Conservation (phyloP, 2,329 filamentous ascomycete genomes). For the Trichoderma sp. region DNA sequence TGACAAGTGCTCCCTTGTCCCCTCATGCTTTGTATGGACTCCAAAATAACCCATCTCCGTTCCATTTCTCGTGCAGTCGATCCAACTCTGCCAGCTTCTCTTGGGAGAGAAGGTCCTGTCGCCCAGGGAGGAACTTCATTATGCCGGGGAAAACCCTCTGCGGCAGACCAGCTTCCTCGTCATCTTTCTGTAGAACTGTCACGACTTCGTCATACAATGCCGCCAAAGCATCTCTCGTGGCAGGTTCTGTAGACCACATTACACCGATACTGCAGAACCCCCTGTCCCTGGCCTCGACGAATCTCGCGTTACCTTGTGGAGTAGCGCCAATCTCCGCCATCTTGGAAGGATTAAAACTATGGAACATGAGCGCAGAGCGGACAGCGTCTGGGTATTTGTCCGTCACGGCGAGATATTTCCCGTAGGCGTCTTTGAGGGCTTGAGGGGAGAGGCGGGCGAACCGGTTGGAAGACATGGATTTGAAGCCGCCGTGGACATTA, state of each 20-base stretch:
- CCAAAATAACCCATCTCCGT: slow-evolving; percentile 34
- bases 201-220: slow-evolving; percentile 25
- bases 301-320: slow-evolving; percentile 1
- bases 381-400: slow-evolving; percentile 28
- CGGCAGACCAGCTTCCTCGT: slow-evolving; percentile 21
- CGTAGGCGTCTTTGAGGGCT: slow-evolving; percentile 31
- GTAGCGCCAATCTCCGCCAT: not conserved
- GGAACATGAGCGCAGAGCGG: slow-evolving; percentile 27
- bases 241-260: slow-evolving; percentile 25
- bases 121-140: slow-evolving; percentile 28
- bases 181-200: slow-evolving; percentile 17
- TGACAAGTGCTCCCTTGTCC: not conserved
- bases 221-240: slow-evolving; percentile 22
- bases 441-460: slow-evolving; percentile 26
- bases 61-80: slow-evolving; percentile 32
- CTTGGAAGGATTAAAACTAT: slow-evolving; percentile 27
- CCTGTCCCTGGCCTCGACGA: slow-evolving; percentile 32
- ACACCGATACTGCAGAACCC: slow-evolving; percentile 24
- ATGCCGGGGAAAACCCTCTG: slow-evolving; percentile 30
- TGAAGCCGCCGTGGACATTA: slow-evolving; percentile 37
- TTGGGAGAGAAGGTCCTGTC: slow-evolving; percentile 29
- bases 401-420: slow-evolving; percentile 32
- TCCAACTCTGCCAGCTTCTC: slow-evolving; percentile 28
- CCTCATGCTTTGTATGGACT: slow-evolving; percentile 28
- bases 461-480: slow-evolving; percentile 33